Base-by-base conservation (phyloP, 352 stramenopile species). In the Phytopythium aichiense region DNA sequence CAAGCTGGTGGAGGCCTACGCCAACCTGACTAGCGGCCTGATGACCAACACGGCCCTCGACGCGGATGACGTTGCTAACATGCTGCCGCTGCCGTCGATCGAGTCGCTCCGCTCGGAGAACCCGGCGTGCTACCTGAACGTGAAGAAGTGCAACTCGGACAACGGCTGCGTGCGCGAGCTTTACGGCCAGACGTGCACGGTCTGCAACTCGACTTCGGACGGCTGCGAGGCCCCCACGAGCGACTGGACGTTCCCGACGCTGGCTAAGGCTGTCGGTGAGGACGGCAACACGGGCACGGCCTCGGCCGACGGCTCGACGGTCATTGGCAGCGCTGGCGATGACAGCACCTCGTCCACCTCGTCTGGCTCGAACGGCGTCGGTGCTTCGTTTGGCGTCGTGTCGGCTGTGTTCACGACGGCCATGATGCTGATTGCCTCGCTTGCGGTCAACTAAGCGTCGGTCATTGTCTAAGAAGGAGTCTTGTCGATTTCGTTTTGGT, bases 111-210 rank as follows among this genome's bases (percentile, higher is more conserved):
- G 57, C 2, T 59, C 67, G 13, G 67, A 82, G 62, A 92, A 92
- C 71, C 83, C 83, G 13, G 33, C 71, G 54, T 92, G 83, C 69
- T 92, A 87, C 61, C 48, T 70, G 31, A 92, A 86, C 61, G 82
- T 86, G 7, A 67, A 76, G 55, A 74, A 77, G 63, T 91, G 83
- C 56, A 84, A 85, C 63, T 64, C 68, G 9, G 60, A 76, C 22
- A 57, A 49, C 52, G 82, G 82, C 58, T 89, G 82, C 69, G 76
- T 77, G 57, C 80, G 80, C 35, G 78, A 89, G 57, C 67, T 81
- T 31, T 87, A 76, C 43, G 79, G 73, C 56, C 81, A 85, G 55
- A 77, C 81, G 58, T 92, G 82, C 65, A 76, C 73, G 35, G 74
- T 84, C 16, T 90, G 80, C 68, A 81, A 73, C 54, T 73, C 78